A percentile compares a stretch with the other conserved stretches of the same genome.
These are phyloP conservation scores for Tricholoma sp. DNA, from an alignment of 768 basidiomycete genomes.

Conservation along the genomic window DNA sequence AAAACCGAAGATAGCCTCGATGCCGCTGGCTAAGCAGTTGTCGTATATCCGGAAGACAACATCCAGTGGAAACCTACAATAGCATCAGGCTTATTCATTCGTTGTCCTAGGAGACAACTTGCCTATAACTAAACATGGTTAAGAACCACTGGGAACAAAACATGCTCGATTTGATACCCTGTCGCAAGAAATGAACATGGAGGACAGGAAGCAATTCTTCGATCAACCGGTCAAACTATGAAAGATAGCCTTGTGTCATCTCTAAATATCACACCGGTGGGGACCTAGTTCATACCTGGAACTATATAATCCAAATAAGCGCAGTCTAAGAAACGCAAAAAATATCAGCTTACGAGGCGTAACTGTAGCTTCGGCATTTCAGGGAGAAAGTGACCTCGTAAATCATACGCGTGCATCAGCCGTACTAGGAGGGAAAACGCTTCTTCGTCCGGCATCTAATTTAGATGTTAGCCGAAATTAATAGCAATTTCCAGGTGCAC, in stretches of 20 bases:
- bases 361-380: conserved; percentile 98
- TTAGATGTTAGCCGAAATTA: conserved; percentile 8
- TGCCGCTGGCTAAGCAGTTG: conserved; percentile 92
- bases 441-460: conserved; percentile 98
- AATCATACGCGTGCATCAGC: conserved; percentile 93
- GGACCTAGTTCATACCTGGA: conserved; percentile 42
- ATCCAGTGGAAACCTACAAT: conserved; percentile 80
- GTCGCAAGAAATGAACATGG: conserved; percentile 88
- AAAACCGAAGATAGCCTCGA: conserved; percentile 96
- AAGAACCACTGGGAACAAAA: conserved; percentile 99
- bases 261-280: neutral
- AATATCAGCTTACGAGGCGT: conserved; percentile 58
- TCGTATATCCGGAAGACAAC: conserved; percentile 97
- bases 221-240: conserved; percentile 86
- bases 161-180: conserved; percentile 97
- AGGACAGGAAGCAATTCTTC: conserved; percentile 92
- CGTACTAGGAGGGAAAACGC: conserved; percentile 94
- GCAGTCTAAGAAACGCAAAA: neutral
- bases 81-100: conserved; percentile 1
- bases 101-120: conserved; percentile 15
- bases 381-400: conserved; percentile 95
- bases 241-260: conserved; percentile 7
- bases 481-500: conserved; percentile 17
- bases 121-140: conserved; percentile 95
- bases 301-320: conserved; percentile 30